Evolutionary conservation across 768 basidiomycete species (phyloP), one percentile per base, ranked within the genome.

Genomic region (Fistulinella prunicolor): DNA sequence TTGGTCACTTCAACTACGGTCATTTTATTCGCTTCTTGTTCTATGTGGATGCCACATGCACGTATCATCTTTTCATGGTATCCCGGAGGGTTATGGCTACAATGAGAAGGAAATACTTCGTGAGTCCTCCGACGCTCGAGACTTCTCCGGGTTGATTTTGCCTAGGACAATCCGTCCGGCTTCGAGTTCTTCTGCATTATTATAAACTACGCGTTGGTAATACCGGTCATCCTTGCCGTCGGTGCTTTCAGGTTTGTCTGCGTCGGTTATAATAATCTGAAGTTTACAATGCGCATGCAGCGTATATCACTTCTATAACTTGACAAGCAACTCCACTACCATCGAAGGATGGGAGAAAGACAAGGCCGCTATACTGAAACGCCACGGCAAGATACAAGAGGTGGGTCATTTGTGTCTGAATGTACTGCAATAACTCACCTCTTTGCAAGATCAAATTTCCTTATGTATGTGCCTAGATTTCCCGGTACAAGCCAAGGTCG

Each of bases 321-420:
- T 97, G 22, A 57, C 78, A 6, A 77, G 77, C 9, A 99, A 99
- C 66, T 82, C 85, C 2, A 99, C 95, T 1, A 98, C 96, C 1
- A 97, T 99, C 42, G 96, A 99, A 70, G 83, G 88, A 0, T 95
- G 91, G 90, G 96, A 99, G 67, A 98, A 98, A 69, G 94, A 98
- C 61, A 94, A 88, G 67, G 92, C 83, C 1, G 86, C 93, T 5
- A 87, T 82, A 1, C 77, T 99, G 57, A 82, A 90, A 42, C 80
- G 87, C 17, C 74, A 86, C 48, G 95, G 94, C 6, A 90, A 88
- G 66, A 86, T 97, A 48, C 81, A 77, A 42, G 87, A 93, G 70
- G 88, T 88, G 45, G 19, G 60, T 57, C 10, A 9, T 40, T 38
- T 24, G 19, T 39, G 28, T 42, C 38, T 28, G 23, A 23, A 30